These are phyloP conservation scores for Ganoderma multipileum DNA, from an alignment of 1,284 basidiomycete genomes.

Conservation along the genomic window DNA sequence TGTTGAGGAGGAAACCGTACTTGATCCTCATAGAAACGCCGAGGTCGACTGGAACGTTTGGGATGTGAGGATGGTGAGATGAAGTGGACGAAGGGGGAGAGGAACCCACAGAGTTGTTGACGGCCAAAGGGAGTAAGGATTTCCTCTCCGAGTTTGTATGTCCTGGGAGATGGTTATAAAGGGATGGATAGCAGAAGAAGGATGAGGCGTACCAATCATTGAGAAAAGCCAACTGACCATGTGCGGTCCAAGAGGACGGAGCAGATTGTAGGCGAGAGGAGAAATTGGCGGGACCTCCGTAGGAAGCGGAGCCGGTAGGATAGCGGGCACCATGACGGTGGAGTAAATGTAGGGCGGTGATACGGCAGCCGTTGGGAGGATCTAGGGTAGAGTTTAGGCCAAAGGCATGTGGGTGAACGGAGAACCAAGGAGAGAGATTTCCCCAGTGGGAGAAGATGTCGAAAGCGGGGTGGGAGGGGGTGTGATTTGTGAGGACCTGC, in stretches of 20 bases:
- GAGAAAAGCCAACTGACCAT: conserved; percentile 72
- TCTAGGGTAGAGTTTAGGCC: conserved; percentile 76
- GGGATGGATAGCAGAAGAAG: background rate
- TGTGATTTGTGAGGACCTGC: conserved; percentile 23
- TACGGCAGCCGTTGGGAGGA: conserved; percentile 69
- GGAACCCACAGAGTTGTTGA: conserved; percentile 69
- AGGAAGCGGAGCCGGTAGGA: conserved; percentile 64
- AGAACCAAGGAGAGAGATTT: conserved; percentile 87
- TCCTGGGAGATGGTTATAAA: conserved; percentile 51
- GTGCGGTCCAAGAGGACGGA: conserved; percentile 64
- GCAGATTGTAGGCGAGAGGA: conserved; percentile 61
- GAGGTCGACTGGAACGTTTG: conserved; percentile 61
- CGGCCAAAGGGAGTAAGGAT: conserved; percentile 83
- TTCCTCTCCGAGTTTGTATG: conserved; percentile 84
- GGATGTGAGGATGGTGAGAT: background rate
- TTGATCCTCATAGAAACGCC: conserved; percentile 78
- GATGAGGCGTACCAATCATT: conserved; percentile 66
- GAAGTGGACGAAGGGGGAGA: background rate
- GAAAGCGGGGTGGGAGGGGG: conserved; percentile 45
- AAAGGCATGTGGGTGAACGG: conserved; percentile 68
- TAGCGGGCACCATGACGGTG: conserved; percentile 86
- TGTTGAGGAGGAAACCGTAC: conserved; percentile 82
- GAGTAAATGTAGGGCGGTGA: conserved; percentile 79
- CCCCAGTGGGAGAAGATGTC: conserved; percentile 82
- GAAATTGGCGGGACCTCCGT: conserved; percentile 72